A percentile compares a stretch with the other conserved stretches of the same genome.
These are phyloP conservation scores for Kodamaea hsintzibuensis DNA, from an alignment of 805 yeast species.

Conservation along the genomic window DNA sequence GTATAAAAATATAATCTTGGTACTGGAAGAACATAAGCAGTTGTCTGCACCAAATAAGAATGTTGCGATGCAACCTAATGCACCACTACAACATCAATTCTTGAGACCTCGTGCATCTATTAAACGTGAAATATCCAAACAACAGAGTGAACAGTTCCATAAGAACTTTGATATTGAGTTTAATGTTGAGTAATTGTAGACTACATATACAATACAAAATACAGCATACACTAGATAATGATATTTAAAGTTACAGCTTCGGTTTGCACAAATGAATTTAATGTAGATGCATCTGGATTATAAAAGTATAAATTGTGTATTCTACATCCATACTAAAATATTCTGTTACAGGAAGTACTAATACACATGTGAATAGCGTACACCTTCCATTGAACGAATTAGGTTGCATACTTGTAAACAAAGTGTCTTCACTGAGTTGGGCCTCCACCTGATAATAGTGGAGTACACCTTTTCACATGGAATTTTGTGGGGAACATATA, in stretches of 20 bases:
- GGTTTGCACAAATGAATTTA: too few species aligned
- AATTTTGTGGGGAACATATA: slow-evolving; percentile 1
- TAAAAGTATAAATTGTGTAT: too few species aligned
- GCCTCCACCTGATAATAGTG: not conserved
- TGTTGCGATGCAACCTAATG: not conserved
- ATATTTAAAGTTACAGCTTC: too few species aligned
- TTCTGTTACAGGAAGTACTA: too few species aligned
- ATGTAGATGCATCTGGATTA: too few species aligned
- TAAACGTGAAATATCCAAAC: not conserved
- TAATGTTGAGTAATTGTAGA: not conserved
- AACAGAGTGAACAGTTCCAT: slow-evolving; percentile 6
- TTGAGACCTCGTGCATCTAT: not conserved
- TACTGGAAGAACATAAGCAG: not conserved
- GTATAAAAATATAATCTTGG: not conserved
- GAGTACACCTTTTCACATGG: not conserved
- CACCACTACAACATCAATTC: not conserved
- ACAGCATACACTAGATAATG: not conserved
- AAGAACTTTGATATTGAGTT: slow-evolving; percentile 5
- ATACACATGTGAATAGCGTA: not conserved
- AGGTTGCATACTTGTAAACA: not conserved
- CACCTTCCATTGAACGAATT: not conserved
- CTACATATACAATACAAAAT: not conserved
- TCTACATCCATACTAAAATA: too few species aligned
- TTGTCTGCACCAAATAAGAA: not conserved
- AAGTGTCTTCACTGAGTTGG: not conserved